A percentile compares a stretch with the other conserved stretches of the same genome.
These are phyloP conservation scores for Backusella parvicylindrica DNA, from an alignment of 192 early-diverging fungal genomes.

Conservation along the genomic window DNA sequence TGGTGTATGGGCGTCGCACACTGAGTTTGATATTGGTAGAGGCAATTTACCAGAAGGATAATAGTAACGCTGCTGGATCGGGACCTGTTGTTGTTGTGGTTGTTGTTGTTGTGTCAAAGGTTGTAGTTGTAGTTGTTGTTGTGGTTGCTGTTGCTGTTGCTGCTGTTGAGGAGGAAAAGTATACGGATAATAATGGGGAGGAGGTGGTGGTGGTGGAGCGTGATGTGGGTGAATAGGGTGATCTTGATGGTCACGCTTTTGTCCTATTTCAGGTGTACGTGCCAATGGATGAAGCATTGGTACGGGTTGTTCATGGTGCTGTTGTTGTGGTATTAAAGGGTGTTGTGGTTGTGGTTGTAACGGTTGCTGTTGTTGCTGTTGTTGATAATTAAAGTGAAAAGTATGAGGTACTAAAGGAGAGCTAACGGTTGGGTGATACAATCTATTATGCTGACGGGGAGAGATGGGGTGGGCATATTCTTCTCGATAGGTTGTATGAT, in stretches of 20 bases:
- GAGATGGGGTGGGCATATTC: conserved; percentile 3
- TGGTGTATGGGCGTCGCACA: not conserved
- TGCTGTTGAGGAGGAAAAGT: not conserved
- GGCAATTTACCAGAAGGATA: conserved; percentile 23
- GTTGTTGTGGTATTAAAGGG: not conserved
- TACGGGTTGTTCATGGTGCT: not conserved
- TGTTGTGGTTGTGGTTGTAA: not conserved
- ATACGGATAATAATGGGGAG: conserved; percentile 2
- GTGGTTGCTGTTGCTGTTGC: conserved; percentile 4
- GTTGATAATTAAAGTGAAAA: not conserved
- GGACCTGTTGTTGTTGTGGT: not conserved
- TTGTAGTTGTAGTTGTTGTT: not conserved
- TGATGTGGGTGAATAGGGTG: conserved; percentile 4
- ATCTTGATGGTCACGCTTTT: conserved; percentile 8
- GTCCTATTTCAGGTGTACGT: not conserved
- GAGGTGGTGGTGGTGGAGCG: not conserved
- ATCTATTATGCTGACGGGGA: conserved; percentile 10
- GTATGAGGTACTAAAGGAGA: not conserved
- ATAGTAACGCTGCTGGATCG: conserved; percentile 4
- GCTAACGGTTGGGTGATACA: conserved; percentile 7
- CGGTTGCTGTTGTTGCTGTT: not conserved
- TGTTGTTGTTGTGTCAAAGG: not conserved
- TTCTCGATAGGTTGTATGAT: not conserved
- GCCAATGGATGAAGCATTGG: conserved; percentile 14
- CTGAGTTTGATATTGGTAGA: not conserved